Evolutionary conservation across 2,329 filamentous ascomycete genomes (phyloP).

Genomic region (Fusarium nelsonii): DNA sequence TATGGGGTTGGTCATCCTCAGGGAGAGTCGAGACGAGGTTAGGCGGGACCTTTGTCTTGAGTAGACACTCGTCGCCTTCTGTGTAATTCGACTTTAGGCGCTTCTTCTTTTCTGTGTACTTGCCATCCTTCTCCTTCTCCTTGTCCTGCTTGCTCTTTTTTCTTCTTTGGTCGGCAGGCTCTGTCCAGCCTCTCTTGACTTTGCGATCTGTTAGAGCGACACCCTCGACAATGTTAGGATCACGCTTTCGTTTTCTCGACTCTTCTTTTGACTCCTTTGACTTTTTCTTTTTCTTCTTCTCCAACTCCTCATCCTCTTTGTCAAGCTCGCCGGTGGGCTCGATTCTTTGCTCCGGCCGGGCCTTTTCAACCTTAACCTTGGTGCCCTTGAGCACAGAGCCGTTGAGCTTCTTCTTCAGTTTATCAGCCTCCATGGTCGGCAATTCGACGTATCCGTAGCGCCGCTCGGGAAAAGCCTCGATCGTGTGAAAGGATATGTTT

Average conservation of each 20-base stretch:
- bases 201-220: slow-evolving; percentile 80
- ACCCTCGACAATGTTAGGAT: slow-evolving; percentile 69
- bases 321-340: slow-evolving; percentile 53
- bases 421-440: slow-evolving; percentile 85
- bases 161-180: slow-evolving; percentile 66
- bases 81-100: slow-evolving; percentile 81
- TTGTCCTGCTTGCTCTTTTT: slow-evolving; percentile 63
- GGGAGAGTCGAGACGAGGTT: slow-evolving; percentile 58
- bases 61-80: slow-evolving; percentile 82
- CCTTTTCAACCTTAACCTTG: slow-evolving; percentile 88
- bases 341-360: slow-evolving; percentile 67
- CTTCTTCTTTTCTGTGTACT: slow-evolving; percentile 68
- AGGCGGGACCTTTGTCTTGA: slow-evolving; percentile 80
- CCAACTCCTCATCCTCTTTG: slow-evolving; percentile 46
- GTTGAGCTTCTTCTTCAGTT: slow-evolving; percentile 90
- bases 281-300: slow-evolving; percentile 52
- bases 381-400: slow-evolving; percentile 85
- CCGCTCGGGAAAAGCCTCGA: slow-evolving; percentile 90
- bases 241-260: slow-evolving; percentile 65
- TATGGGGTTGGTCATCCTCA: slow-evolving; percentile 61
- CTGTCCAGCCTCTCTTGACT: slow-evolving; percentile 91
- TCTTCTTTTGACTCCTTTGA: slow-evolving; percentile 54
- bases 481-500: slow-evolving; percentile 87
- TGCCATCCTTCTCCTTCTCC: slow-evolving; percentile 60
- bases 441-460: slow-evolving; percentile 92